phyloP scores from a whole-genome alignment of 2,329 filamentous ascomycete genomes.

The Aureobasidium sp. region DNA sequence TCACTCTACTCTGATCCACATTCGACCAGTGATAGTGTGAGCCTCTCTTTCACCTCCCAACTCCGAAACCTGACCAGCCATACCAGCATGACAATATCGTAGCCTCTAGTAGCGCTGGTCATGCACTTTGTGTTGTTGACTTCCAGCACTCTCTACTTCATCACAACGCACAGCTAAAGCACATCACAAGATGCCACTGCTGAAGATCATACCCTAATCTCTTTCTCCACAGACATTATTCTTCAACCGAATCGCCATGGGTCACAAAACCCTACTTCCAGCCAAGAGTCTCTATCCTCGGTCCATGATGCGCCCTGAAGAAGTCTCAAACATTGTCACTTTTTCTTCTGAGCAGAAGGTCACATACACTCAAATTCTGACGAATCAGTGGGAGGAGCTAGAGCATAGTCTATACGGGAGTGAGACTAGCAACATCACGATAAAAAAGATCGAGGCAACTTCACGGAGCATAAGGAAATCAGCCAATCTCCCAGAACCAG shows the following conservation, averaged over 20 bases:
- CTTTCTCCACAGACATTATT: neutral
- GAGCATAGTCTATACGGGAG: neutral
- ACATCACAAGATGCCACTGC: neutral
- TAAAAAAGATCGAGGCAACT: neutral
- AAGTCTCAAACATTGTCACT: neutral
- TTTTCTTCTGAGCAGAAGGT: neutral
- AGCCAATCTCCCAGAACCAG: neutral
- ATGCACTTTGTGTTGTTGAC: neutral
- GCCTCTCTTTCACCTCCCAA: neutral
- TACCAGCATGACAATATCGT: neutral
- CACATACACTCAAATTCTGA: neutral
- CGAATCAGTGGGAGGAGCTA: neutral
- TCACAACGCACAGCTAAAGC: neutral
- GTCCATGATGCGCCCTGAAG: neutral
- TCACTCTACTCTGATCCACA: neutral
- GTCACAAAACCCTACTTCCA: neutral
- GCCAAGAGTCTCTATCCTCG: neutral
- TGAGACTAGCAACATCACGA: neutral
- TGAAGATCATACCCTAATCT: neutral
- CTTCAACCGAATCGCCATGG: neutral
- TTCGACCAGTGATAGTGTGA: neutral
- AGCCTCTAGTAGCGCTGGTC: neutral
- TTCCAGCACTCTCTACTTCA: neutral
- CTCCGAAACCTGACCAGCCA: neutral
- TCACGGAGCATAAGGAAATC: neutral